Evolutionary conservation across 1,284 basidiomycete genomes (phyloP), one percentile per base, ranked within the genome.

Genomic region (Apiotrichum sp.): DNA sequence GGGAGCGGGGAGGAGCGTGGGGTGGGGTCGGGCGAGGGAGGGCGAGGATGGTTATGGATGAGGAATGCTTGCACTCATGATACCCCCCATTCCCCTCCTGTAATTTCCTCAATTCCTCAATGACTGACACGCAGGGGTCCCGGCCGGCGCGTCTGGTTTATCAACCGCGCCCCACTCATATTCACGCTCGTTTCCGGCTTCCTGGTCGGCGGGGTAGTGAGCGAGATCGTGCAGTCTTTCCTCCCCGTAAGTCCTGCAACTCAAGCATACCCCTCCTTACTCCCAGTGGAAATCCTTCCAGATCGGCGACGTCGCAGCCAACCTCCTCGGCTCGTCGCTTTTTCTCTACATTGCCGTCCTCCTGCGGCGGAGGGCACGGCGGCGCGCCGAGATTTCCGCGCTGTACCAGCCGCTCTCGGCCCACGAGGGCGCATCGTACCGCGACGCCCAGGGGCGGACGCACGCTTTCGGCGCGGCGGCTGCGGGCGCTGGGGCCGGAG

Each of bases 221-320:
- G 63, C 52, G 76, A 77, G 58, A 63, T 77, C 52, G 61, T 73
- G 2, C 76, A 77, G 55, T 55, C 64, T 6, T 55, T 67, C 32
- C 59, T 77, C n/a, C 76, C 76, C 1, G 75, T 76, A 54, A 57
- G 74, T 68, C 13, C 36, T n/a, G 36, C 66, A 74, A 47, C 72
- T 4, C 6, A 4, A 33, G 29, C 16, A 22, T 45, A 68, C 62
- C 49, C 73, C 38, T 71, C 73, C 4, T 67, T 73, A 33, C 4
- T 29, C 6, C 2, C 55, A 74, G 71, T 73, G 67, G 68, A 74
- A 72, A 48, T 58, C 55, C 36, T 77, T 77, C 56, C 72, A 77
- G 55, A 65, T 67, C 56, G 67, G 71, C 41, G 75, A 77, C 56
- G 68, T 77, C 22, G 38, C 70, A 14, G 72, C 75, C 36, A 76